Percentiles rank a stretch among this genome's conserved stretches.
Evolutionary conservation across 1,284 basidiomycete species (phyloP).

Genomic region (Leccinum holopus): DNA sequence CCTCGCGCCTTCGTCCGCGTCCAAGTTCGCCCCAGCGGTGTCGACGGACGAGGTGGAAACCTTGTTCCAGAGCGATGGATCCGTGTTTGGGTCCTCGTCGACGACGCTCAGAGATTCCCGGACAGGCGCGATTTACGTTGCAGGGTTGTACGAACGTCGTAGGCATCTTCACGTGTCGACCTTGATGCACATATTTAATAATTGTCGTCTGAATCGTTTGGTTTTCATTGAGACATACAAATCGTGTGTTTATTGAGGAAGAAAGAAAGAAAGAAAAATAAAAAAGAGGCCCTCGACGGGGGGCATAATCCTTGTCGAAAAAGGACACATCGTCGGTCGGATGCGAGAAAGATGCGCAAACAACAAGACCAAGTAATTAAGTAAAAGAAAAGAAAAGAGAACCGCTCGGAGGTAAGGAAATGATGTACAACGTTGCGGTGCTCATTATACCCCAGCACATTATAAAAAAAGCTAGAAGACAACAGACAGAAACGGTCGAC

Average conservation of each 20-base stretch:
- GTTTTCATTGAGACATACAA: slow-evolving; percentile 17
- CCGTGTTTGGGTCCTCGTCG: slow-evolving; percentile 48
- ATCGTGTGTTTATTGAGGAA: too few relatives aligned
- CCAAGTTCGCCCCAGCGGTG: slow-evolving; percentile 39
- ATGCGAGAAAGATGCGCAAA: not conserved
- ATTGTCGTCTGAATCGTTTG: slow-evolving; percentile 1
- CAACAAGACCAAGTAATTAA: not conserved
- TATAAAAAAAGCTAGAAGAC: not conserved
- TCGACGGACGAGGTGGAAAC: slow-evolving; percentile 37
- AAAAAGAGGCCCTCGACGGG: not conserved
- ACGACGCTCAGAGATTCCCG: slow-evolving; percentile 50
- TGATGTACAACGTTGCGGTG: slow-evolving; percentile 22
- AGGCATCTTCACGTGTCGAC: slow-evolving; percentile 51
- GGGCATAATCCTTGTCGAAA: slow-evolving; percentile 5
- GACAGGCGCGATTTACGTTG: slow-evolving; percentile 48
- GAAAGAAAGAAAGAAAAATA: too few relatives aligned
- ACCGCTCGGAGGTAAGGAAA: not conserved
- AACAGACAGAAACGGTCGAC: slow-evolving; percentile 9
- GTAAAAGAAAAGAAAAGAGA: not conserved
- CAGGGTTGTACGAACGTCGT: slow-evolving; percentile 53
- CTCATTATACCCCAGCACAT: slow-evolving; percentile 24
- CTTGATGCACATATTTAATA: slow-evolving; percentile 5
- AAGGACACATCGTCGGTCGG: slow-evolving; percentile 5
- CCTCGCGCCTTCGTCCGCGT: slow-evolving; percentile 46
- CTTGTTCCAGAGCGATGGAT: slow-evolving; percentile 49